These are phyloP conservation scores for Eleusine indica DNA, from an alignment of 176 grass and related monocot species.

Conservation along the genomic window DNA sequence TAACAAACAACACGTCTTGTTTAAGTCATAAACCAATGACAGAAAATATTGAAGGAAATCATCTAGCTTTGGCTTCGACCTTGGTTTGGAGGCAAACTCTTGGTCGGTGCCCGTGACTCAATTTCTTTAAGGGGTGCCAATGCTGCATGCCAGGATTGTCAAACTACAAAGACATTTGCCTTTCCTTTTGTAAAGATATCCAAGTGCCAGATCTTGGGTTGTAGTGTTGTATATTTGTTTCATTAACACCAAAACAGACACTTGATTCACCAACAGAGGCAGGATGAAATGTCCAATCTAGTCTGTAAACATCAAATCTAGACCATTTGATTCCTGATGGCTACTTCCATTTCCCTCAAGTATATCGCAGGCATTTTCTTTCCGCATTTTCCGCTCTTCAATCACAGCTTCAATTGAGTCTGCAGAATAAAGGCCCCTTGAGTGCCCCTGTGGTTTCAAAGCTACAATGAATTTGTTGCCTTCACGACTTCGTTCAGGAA, in stretches of 20 bases:
- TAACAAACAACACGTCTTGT: background rate
- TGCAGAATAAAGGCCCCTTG: slow-evolving; percentile 61
- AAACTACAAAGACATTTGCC: background rate
- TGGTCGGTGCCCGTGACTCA: background rate
- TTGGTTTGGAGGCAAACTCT: background rate
- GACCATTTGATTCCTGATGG: slow-evolving; percentile 52
- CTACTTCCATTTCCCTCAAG: slow-evolving; percentile 58
- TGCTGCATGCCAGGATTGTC: background rate
- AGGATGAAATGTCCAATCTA: background rate
- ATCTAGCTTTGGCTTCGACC: background rate
- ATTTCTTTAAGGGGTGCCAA: background rate
- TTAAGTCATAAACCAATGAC: background rate
- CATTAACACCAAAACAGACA: background rate
- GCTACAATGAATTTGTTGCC: slow-evolving; percentile 70
- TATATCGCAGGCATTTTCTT: slow-evolving; percentile 63
- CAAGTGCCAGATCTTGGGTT: background rate
- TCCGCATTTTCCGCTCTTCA: slow-evolving; percentile 65
- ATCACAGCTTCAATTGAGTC: slow-evolving; percentile 66
- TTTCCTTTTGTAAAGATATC: background rate
- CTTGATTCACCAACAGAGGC: background rate
- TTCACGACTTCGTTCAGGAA: slow-evolving; percentile 67
- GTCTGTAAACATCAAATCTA: slow-evolving; percentile 57
- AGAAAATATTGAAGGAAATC: background rate
- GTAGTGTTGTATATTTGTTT: background rate
- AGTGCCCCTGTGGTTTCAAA: slow-evolving; percentile 58